phyloP scores from a whole-genome alignment of 2,329 filamentous ascomycete genomes.

The Aureobasidium sp. region DNA sequence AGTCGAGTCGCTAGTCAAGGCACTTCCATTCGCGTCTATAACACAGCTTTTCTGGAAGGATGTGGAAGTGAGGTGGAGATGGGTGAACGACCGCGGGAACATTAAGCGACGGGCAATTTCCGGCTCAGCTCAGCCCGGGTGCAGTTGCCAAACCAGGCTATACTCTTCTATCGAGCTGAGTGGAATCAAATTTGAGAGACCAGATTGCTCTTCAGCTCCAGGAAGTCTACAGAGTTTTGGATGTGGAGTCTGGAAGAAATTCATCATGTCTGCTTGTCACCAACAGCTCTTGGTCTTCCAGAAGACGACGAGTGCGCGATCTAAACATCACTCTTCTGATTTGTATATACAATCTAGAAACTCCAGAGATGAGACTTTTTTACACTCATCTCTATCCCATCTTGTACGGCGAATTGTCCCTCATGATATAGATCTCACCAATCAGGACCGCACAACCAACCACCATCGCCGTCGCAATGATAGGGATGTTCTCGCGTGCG shows the following conservation, averaged over 20 bases:
- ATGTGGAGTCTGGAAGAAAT: background rate
- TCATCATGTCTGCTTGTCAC: too few relatives aligned
- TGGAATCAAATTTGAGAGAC: background rate
- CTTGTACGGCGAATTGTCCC: slow-evolving; percentile 32
- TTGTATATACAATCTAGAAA: background rate
- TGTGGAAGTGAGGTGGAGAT: background rate
- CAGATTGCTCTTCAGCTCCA: background rate
- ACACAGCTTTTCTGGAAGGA: background rate
- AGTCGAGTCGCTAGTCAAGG: background rate
- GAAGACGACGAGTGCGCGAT: too few relatives aligned
- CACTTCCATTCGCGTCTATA: background rate
- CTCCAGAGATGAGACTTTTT: background rate
- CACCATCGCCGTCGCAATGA: slow-evolving; percentile 60
- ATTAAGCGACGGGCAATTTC: background rate
- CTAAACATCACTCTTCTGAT: too few relatives aligned
- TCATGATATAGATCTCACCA: slow-evolving; percentile 54
- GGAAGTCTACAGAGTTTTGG: background rate
- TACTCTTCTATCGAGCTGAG: background rate
- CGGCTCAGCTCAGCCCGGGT: background rate
- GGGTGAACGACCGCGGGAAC: background rate
- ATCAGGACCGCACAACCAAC: slow-evolving; percentile 54
- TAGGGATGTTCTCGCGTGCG: slow-evolving; percentile 58
- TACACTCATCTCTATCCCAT: background rate
- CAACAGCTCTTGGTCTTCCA: too few relatives aligned
- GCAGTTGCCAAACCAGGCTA: background rate